Base-by-base conservation (phyloP, 495 filamentous ascomycete species). In the Penicillium ucsense region DNA sequence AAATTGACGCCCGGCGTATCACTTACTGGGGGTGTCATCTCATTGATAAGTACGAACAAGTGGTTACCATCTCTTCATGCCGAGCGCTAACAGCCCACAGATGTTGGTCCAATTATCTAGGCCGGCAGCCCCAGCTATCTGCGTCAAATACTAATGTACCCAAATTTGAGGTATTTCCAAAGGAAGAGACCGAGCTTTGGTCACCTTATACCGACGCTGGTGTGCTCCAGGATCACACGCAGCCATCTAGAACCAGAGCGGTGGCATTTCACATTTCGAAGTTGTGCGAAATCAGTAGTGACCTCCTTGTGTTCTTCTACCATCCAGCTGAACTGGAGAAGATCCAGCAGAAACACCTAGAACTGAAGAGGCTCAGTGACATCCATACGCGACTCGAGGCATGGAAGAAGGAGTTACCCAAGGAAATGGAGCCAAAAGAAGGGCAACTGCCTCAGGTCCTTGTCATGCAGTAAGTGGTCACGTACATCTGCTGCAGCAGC, bases 21-120 rank as follows among this genome's bases (percentile, higher is more conserved):
- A 97, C 92, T 0, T 95, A 96, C 55, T 98, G 92, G 92, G 92
- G 92, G n/a, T 96, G 89, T 61, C 97, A 92, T 66, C 69, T 95
- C 28, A 94, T 98, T 60, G 92, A 98, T 69, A 96, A 96, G 80
- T 86, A 57, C 47, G 76, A 62, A 28, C 8, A 4, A 2, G 5
- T 20, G 27, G 31, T n/a, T 3, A 12, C n/a, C 28, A 3, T 5
- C 7, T 27, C 3, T n/a, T 10, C 2, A 20, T 28, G 5, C 6
- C 33, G 31, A 3, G 36, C 9, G 41, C 62, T 66, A 53, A 67
- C 43, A 11, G 6, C 4, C 48, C 10, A 4, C 46, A 85, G 82
- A 58, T 94, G 88, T 67, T 97, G 94, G 94, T 95, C 89, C 29
- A 97, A 96, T 64, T 98, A 98, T 53, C 82, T 97, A 31, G 92